Conservation (phyloP, 2,329 filamentous ascomycete species). For the Graphilbum fragrans region DNA sequence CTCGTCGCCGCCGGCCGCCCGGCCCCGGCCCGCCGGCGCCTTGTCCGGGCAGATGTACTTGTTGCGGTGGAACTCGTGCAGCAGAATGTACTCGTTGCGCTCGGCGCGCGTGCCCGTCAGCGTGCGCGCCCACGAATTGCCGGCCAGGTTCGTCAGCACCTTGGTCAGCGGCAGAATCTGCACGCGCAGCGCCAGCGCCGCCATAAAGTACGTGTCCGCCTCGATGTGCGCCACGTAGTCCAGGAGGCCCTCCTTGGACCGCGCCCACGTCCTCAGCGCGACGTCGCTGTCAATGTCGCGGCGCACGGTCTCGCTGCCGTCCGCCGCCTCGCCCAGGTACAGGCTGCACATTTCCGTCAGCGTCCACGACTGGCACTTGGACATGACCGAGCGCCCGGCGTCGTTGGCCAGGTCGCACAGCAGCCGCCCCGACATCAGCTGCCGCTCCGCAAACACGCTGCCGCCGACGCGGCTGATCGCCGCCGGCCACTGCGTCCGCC, state of each 20-base stretch:
- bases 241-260: conserved; percentile 72
- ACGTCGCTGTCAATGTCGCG: conserved; percentile 81
- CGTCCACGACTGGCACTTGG: conserved; percentile 95
- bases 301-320: conserved; percentile 34
- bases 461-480: conserved; percentile 76
- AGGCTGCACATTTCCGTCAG: conserved; percentile 94
- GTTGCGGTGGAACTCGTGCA: conserved; percentile 92
- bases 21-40: conserved; percentile 60
- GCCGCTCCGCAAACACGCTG: conserved; percentile 86
- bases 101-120: conserved; percentile 92
- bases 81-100: conserved; percentile 96
- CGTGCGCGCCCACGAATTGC: conserved; percentile 96
- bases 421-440: conserved; percentile 76
- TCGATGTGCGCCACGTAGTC: conserved; percentile 92
- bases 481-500: conserved; percentile 74
- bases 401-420: conserved; percentile 94
- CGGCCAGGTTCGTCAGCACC: conserved; percentile 88
- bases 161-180: conserved; percentile 92
- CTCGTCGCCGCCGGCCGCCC: conserved; percentile 61
- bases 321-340: conserved; percentile 47
- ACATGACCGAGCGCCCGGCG: conserved; percentile 93
- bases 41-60: conserved; percentile 99
- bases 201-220: conserved; percentile 90
- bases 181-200: conserved; percentile 75
- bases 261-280: conserved; percentile 77